A percentile compares a stretch with the other conserved stretches of the same genome.
Evolutionary conservation across 2,329 filamentous ascomycete genomes (phyloP).

Genomic region (Neopestalotiopsis sp.): DNA sequence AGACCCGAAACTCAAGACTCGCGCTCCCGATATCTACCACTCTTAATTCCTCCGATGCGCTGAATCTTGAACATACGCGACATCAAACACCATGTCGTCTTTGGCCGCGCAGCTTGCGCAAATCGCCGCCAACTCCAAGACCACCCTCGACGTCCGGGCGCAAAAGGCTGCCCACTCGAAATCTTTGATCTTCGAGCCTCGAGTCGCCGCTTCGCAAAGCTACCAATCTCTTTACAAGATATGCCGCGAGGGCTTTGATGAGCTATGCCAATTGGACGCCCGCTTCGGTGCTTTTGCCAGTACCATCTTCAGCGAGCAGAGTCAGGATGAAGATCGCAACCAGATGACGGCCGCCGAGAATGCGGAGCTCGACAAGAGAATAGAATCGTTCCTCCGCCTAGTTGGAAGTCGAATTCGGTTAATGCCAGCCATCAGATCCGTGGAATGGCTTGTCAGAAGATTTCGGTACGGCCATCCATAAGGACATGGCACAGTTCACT

Average conservation of each 20-base stretch:
- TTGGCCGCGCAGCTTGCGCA: conserved; percentile 93
- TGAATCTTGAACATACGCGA: conserved; percentile 3
- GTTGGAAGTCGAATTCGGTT: conserved; percentile 78
- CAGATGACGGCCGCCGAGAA: conserved; percentile 86
- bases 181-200: conserved; percentile 90
- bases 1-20: not conserved
- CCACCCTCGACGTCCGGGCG: conserved; percentile 89
- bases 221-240: conserved; percentile 88
- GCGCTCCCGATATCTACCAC: not conserved
- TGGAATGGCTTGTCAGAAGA: conserved; percentile 93
- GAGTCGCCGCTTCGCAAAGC: conserved; percentile 83
- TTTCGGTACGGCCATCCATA: conserved; percentile 68
- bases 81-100: conserved; percentile 72
- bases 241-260: conserved; percentile 87
- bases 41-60: not conserved
- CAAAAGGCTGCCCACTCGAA: conserved; percentile 92
- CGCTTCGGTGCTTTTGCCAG: conserved; percentile 77
- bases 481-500: not conserved
- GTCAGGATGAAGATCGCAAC: conserved; percentile 83
- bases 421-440: conserved; percentile 84
- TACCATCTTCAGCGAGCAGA: conserved; percentile 92
- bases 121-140: conserved; percentile 87
- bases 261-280: conserved; percentile 84
- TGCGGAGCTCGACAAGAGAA: conserved; percentile 74
- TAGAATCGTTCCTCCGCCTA: conserved; percentile 84